These are phyloP conservation scores for Dichotomopilus funicola DNA, from an alignment of 2,329 filamentous ascomycete species.

Conservation along the genomic window DNA sequence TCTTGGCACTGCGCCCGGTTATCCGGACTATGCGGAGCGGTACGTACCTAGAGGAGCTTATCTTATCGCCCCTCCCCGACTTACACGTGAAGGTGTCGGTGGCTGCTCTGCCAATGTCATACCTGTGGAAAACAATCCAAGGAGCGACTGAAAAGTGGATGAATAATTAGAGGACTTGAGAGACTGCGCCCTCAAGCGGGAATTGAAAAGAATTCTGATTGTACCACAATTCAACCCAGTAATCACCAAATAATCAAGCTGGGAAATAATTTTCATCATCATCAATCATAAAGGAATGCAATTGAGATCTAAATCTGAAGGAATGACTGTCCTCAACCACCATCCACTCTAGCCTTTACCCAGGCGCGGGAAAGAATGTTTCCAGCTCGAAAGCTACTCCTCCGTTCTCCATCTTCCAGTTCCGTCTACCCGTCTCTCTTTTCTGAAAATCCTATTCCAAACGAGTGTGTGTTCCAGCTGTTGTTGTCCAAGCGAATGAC, in stretches of 20 bases:
- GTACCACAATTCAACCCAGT: no score
- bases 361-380: conserved; percentile 7
- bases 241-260: no score
- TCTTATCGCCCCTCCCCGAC: not conserved
- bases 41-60: not conserved
- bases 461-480: not conserved
- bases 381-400: conserved; percentile 7
- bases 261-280: no score
- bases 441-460: conserved; percentile 4
- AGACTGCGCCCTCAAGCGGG: no score
- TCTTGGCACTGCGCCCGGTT: not conserved
- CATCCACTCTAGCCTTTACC: conserved; percentile 9
- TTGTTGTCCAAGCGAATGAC: not conserved
- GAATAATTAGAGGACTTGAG: not conserved
- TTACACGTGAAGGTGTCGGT: not conserved
- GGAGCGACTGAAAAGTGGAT: not conserved
- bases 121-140: no score
- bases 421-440: not conserved
- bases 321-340: conserved; percentile 14
- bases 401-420: not conserved
- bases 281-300: not conserved
- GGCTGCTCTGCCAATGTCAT: no score
- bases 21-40: not conserved
- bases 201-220: no score
- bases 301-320: conserved; percentile 7